Evolutionary conservation across 352 stramenopile species (phyloP), one percentile per base, ranked within the genome.

Genomic region (Phytophthora niederhauseri): DNA sequence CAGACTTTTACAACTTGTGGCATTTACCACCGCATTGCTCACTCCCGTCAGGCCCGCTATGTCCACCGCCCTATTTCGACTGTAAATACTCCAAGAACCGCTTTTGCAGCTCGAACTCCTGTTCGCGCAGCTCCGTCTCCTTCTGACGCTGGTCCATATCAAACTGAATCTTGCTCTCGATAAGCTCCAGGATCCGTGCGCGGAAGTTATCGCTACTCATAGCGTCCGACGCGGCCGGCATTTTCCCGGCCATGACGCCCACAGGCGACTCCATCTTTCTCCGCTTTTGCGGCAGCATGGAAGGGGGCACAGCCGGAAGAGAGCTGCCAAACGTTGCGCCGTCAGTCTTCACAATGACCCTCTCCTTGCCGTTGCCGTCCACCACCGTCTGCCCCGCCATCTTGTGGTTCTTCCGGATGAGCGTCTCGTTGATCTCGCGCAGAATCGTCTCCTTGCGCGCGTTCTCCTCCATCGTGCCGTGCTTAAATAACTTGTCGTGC

Each of bases 401-500:
- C 51, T 87, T 90, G 57, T 81, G 74, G 54, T 84, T 78, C 46
- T 83, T 88, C 31, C 68, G 70, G 19, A 84, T 66, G 2, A 93
- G 72, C 3, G 70, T 73, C 24, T 80, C 46, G 45, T 82, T 87
- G 50, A 93, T 75, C 55, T 92, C 83, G 2, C 82, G 66, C 67
- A 94, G 36, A 61, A 94, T 88, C 8, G 64, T 38, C 58, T 92
- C 84, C 57, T 94, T 94, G 26, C 77, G 80, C 20, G 72, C 61
- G 53, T 92, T 92, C 26, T 94, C 84, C 36, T 93, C 84, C 51
- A 81, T 78, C 2, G 78, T 81, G 8, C 86, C 83, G 61, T 93
- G 80, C 66, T 93, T 93, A 81, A 91, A 93, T 66, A 95, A 76
- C 73, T 93, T 93, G 56, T 95, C 84, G 73, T 89, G 79, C 69